Evolutionary conservation across 371 early-diverging fungal genomes (phyloP), one percentile per base, ranked within the genome.

Genomic region (Apophysomyces sp.): DNA sequence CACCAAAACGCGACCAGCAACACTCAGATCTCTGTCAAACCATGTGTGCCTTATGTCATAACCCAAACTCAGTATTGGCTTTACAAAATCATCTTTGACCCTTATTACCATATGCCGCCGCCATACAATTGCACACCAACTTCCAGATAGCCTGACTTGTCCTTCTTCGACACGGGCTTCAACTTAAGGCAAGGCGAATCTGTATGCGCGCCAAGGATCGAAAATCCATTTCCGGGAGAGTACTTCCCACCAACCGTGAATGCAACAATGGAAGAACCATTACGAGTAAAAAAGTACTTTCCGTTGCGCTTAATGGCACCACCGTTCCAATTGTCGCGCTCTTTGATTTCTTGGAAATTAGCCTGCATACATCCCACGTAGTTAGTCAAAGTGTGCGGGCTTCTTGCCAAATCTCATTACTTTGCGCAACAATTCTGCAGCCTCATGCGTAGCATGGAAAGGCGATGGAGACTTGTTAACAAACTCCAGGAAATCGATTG

Each of bases 131-230:
- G 89, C 59, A 94, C 91, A 68, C 97, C 95, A 32, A 95, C 92
- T 76, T 97, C 94, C 36, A 93, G 76, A 74, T 94, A 97, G 3
- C 93, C 95, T 12, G 67, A 69, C 41, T 87, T 87, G 28, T 88
- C 85, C 76, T 92, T 95, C 72, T 92, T 92, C 18, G 96, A 95
- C 30, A 93, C 81, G 7, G 99, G 99, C 74, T 98, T 98, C 57
- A 97, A 81, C 90, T 98, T 98, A 56, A 98, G 77, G 74, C 97
- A 97, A 27, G 99, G 99, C 13, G 93, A 93, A 75, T 99, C 99
- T 18, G 96, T 95, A 67, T 99, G 99, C 4, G 99, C 97, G 27
- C 92, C 99, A 11, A 97, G 82, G 34, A 97, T 91, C 24, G 90
- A 84, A 62, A 97, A 85, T 0, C 96, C 94, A 58, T 93, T 90